Conservation (phyloP, 2,329 filamentous ascomycete genomes). For the Phyllosticta paracitricarpa region DNA sequence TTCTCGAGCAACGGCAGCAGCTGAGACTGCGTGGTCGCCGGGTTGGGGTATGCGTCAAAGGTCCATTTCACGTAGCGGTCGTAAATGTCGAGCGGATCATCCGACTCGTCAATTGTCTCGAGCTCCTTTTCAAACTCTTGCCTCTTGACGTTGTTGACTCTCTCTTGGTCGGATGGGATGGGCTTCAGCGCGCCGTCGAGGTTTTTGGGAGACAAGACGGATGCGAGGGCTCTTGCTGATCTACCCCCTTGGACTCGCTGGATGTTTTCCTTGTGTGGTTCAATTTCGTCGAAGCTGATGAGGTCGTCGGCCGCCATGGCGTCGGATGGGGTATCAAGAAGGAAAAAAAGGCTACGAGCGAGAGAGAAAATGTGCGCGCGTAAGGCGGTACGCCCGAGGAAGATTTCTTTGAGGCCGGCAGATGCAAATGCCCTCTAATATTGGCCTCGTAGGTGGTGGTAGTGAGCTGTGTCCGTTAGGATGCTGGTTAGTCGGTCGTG, state of each 20-base stretch:
- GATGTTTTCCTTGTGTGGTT: slow-evolving; percentile 96
- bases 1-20: slow-evolving; percentile 82
- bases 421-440: neutral
- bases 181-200: slow-evolving; percentile 37
- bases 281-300: slow-evolving; percentile 77
- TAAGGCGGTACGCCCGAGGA: neutral
- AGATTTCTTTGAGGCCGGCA: neutral
- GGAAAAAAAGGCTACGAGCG: neutral
- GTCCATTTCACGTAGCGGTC: slow-evolving; percentile 98
- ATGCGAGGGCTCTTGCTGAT: slow-evolving; percentile 79
- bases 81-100: slow-evolving; percentile 91
- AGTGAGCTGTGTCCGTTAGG: neutral
- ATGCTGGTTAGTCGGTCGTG: neutral
- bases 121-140: slow-evolving; percentile 82
- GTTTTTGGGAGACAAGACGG: slow-evolving; percentile 59
- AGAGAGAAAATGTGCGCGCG: neutral
- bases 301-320: slow-evolving; percentile 37
- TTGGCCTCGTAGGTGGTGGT: neutral
- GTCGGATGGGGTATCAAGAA: slow-evolving; percentile 7
- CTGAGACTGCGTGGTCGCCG: slow-evolving; percentile 85
- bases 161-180: slow-evolving; percentile 53
- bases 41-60: slow-evolving; percentile 84
- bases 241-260: slow-evolving; percentile 80
- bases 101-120: slow-evolving; percentile 67
- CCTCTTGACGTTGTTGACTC: slow-evolving; percentile 68